These are phyloP conservation scores for Xylaria nigripes DNA, from an alignment of 495 filamentous ascomycete species.

Conservation along the genomic window DNA sequence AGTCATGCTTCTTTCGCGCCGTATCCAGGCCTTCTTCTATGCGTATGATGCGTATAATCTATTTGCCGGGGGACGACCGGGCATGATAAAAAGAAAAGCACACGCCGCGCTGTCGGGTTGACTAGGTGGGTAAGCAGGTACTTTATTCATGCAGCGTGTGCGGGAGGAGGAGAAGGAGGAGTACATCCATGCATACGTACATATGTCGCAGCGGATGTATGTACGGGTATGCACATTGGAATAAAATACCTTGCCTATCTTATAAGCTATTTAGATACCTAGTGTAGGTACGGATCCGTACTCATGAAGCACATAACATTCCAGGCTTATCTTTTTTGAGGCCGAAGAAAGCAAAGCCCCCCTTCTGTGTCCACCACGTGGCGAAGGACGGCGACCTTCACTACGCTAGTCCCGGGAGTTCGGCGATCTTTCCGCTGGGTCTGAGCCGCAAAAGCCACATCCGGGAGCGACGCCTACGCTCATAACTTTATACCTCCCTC, in stretches of 20 bases:
- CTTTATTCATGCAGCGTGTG: not conserved
- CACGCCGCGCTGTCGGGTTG: not conserved
- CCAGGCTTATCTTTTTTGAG: too few species aligned
- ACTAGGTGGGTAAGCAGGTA: not conserved
- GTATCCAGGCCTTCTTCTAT: too few species aligned
- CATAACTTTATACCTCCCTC: not conserved
- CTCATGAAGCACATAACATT: too few species aligned
- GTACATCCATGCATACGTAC: too few species aligned
- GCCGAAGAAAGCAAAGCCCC: too few species aligned
- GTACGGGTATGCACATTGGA: too few species aligned
- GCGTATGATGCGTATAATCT: too few species aligned
- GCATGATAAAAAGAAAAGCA: constrained; percentile 6
- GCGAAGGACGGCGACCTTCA: constrained; percentile 5
- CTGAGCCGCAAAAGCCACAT: not conserved
- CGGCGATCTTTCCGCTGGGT: not conserved
- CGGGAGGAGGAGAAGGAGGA: too few species aligned
- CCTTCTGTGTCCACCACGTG: not conserved
- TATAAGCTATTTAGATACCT: too few species aligned
- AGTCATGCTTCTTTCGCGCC: not conserved
- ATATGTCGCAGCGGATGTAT: too few species aligned
- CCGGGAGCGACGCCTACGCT: not conserved
- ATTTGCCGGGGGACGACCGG: not conserved
- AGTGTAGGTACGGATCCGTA: too few species aligned
- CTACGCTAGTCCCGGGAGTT: not conserved
- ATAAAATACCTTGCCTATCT: too few species aligned